These are phyloP conservation scores for Areca catechu DNA, from an alignment of 176 grass and related monocot species.

Conservation along the genomic window DNA sequence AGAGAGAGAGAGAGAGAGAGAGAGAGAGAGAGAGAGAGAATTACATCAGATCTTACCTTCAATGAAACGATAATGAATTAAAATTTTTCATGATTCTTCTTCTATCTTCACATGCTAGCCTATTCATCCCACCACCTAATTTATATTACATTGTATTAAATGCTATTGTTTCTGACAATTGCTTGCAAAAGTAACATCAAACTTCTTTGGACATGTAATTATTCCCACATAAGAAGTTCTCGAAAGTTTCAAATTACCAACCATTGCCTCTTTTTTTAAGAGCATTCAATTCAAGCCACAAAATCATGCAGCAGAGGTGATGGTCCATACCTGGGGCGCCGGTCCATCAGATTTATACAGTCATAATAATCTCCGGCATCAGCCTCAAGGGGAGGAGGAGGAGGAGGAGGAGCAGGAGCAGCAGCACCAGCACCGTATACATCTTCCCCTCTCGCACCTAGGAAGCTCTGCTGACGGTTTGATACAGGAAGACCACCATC, in stretches of 20 bases:
- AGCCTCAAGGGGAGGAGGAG: constrained; percentile 22
- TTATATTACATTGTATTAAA: constrained; percentile 63
- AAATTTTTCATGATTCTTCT: too few species aligned
- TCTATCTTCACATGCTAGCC: constrained; percentile 78
- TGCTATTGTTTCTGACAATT: constrained; percentile 56
- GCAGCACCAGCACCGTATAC: constrained; percentile 35
- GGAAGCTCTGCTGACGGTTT: constrained; percentile 40
- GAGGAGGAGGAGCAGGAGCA: too few species aligned
- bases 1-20: not conserved
- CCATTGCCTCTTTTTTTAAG: constrained; percentile 15
- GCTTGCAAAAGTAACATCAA: constrained; percentile 50
- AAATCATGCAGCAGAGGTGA: constrained; percentile 84
- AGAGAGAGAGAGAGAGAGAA: constrained; percentile 2
- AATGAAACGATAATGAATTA: not conserved
- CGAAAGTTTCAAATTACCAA: constrained; percentile 21
- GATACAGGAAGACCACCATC: constrained; percentile 39
- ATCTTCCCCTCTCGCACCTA: constrained; percentile 34
- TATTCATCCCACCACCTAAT: constrained; percentile 36
- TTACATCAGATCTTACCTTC: constrained; percentile 18
- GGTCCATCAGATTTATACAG: constrained; percentile 33
- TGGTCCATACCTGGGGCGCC: constrained; percentile 39
- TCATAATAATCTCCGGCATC: constrained; percentile 39
- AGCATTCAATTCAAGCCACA: constrained; percentile 65
- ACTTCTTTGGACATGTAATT: constrained; percentile 38
- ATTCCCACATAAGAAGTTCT: constrained; percentile 31